Evolutionary conservation across 2,329 filamentous ascomycete genomes (phyloP).

Genomic region (Talaromyces amestolkiae): DNA sequence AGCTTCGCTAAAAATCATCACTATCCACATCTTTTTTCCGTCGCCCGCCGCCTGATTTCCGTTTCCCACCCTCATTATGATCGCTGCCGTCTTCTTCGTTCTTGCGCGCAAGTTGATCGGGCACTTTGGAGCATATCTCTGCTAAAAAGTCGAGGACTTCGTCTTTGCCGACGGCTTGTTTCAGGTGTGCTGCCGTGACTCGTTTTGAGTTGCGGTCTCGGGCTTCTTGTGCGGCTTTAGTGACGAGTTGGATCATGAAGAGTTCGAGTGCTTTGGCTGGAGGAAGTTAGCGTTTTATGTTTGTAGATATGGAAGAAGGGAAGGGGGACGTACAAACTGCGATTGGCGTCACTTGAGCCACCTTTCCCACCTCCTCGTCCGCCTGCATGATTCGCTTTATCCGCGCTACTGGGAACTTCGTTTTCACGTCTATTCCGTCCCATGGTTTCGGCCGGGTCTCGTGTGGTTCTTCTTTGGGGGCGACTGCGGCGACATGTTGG

Average conservation of each 20-base stretch:
- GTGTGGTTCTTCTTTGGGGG: constrained; percentile 16
- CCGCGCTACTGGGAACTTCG: constrained; percentile 92
- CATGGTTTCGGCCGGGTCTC: constrained; percentile 29
- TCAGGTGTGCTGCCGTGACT: constrained; percentile 86
- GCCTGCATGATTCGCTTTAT: constrained; percentile 99
- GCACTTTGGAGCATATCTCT: constrained; percentile 86
- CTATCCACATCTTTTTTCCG: constrained; percentile 51
- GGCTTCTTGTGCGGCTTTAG: constrained; percentile 81
- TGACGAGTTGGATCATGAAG: constrained; percentile 94
- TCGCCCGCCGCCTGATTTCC: constrained; percentile 38
- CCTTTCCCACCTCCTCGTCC: constrained; percentile 97
- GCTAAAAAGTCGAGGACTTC: constrained; percentile 92
- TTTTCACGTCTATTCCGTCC: constrained; percentile 72
- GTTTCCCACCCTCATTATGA: constrained; percentile 41
- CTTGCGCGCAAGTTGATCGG: constrained; percentile 56
- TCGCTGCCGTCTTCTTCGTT: constrained; percentile 42
- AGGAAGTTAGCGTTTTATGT: background rate
- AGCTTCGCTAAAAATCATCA: constrained; percentile 18
- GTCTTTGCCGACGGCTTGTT: constrained; percentile 81
- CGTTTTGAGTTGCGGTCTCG: constrained; percentile 80
- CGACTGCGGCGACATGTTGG: constrained; percentile 20
- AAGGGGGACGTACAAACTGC: constrained; percentile 64
- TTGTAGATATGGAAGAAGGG: background rate
- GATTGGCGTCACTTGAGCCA: constrained; percentile 94
- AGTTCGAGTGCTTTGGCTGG: constrained; percentile 87